A percentile compares a stretch with the other conserved stretches of the same genome.
Conservation (phyloP, 2,329 filamentous ascomycete species). For the Bipolaris victoriae region DNA sequence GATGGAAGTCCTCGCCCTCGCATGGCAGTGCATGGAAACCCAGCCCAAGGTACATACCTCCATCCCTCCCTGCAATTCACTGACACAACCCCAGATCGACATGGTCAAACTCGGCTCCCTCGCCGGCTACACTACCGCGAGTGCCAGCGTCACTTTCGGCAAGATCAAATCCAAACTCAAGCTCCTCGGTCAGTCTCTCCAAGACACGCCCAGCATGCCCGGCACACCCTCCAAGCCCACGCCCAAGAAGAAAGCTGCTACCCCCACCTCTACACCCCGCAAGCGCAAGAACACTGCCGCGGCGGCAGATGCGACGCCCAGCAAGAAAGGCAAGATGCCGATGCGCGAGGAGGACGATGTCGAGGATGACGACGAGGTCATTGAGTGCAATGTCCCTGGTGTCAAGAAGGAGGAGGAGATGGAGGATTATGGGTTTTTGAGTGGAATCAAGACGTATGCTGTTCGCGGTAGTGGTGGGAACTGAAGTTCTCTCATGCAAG, state of each 20-base stretch:
- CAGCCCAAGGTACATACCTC: slow-evolving; percentile 39
- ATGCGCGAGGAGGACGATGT: slow-evolving; percentile 6
- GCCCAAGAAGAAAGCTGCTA: not conserved
- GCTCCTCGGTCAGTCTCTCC: slow-evolving; percentile 13
- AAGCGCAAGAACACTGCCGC: slow-evolving; percentile 31
- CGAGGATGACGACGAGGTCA: slow-evolving; percentile 28
- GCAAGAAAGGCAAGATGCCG: slow-evolving; percentile 18
- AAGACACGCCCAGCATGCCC: not conserved
- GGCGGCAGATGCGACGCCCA: slow-evolving; percentile 8
- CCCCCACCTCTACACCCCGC: not conserved
- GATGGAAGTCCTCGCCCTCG: slow-evolving; percentile 39
- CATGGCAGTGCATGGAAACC: slow-evolving; percentile 45
- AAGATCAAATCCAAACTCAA: slow-evolving; percentile 44
- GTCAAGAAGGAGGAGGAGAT: slow-evolving; percentile 31
- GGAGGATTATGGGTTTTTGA: not conserved
- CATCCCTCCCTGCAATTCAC: not conserved
- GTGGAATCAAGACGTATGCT: not conserved
- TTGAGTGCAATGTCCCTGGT: not conserved
- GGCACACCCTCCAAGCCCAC: not conserved
- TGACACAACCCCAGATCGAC: slow-evolving; percentile 22
- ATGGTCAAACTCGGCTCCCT: slow-evolving; percentile 29
- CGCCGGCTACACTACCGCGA: slow-evolving; percentile 34
- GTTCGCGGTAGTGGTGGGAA: not conserved
- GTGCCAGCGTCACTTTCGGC: slow-evolving; percentile 37
- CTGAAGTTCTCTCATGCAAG: not conserved